Conservation (phyloP, 2,329 filamentous ascomycete genomes). For the Fusarium keratoplasticum region DNA sequence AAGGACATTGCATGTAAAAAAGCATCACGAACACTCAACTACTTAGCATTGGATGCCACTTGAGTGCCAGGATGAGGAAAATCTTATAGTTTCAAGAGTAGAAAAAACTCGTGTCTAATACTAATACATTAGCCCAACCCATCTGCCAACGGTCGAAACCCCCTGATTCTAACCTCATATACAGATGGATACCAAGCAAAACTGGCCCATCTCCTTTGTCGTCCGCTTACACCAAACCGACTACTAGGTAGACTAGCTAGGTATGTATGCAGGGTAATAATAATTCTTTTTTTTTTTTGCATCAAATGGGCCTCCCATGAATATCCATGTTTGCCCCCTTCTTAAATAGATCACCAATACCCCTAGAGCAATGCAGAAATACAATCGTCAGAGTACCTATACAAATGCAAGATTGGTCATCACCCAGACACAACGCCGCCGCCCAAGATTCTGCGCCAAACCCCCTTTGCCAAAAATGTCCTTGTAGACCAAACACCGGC, state of each 20-base stretch:
- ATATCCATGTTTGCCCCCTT: conserved; percentile 7
- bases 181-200: not conserved
- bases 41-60: not conserved
- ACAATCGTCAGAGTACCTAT: conserved; percentile 28
- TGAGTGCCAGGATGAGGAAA: not conserved
- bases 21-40: not conserved
- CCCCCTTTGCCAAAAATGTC: conserved; percentile 20
- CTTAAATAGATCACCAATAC: conserved; percentile 18
- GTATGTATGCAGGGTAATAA: conserved; percentile 7
- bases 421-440: conserved; percentile 38
- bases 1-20: not conserved
- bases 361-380: conserved; percentile 31
- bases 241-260: not conserved
- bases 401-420: conserved; percentile 34
- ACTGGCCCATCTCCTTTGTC: not conserved
- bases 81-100: not conserved
- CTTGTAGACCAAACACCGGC: not conserved
- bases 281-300: conserved; percentile 22
- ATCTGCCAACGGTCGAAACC: not conserved
- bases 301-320: conserved; percentile 36
- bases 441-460: conserved; percentile 37
- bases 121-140: not conserved
- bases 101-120: conserved; percentile 6
- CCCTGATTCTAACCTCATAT: conserved; percentile 9
- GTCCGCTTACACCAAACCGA: conserved; percentile 5